Conservation (phyloP, 352 stramenopile species). For the Hyaloperonospora brassicae region DNA sequence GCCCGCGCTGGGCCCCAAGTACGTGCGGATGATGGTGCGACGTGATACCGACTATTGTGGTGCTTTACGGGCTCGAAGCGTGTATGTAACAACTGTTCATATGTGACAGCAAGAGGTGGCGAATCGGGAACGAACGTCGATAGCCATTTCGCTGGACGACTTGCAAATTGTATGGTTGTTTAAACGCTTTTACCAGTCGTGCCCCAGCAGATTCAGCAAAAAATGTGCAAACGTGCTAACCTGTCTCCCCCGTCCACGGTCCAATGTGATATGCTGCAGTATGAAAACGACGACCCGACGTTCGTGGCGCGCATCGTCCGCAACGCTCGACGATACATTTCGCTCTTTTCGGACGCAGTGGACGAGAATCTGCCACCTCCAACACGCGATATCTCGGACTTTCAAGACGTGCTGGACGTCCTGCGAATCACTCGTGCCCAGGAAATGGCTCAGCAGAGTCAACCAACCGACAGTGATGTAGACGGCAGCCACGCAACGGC, state of each 20-base stretch:
- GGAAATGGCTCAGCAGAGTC: conserved; percentile 51
- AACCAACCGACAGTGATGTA: conserved; percentile 21
- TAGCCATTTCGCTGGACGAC: conserved; percentile 75
- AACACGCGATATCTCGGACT: conserved; percentile 70
- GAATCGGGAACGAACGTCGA: conserved; percentile 72
- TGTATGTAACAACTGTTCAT: conserved; percentile 3
- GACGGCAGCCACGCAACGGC: conserved; percentile 20
- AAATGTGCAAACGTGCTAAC: too few species aligned
- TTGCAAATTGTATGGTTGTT: conserved; percentile 49
- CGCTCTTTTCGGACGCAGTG: conserved; percentile 83
- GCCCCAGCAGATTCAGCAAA: too few species aligned
- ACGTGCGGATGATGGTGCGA: conserved; percentile 68
- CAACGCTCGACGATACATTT: conserved; percentile 85
- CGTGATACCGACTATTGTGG: background rate
- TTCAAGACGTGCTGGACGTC: conserved; percentile 81
- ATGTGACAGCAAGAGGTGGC: conserved; percentile 74
- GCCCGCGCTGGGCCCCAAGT: conserved; percentile 53
- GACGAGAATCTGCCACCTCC: conserved; percentile 81
- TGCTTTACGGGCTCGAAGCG: background rate
- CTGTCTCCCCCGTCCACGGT: background rate
- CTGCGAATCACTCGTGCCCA: conserved; percentile 68
- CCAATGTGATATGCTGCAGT: conserved; percentile 25
- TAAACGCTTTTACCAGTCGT: too few species aligned
- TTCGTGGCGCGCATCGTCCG: conserved; percentile 80
- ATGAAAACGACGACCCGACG: conserved; percentile 61